Evolutionary conservation across 2,329 filamentous ascomycete genomes (phyloP), one percentile per base, ranked within the genome.

Genomic region (Fusarium sp.): DNA sequence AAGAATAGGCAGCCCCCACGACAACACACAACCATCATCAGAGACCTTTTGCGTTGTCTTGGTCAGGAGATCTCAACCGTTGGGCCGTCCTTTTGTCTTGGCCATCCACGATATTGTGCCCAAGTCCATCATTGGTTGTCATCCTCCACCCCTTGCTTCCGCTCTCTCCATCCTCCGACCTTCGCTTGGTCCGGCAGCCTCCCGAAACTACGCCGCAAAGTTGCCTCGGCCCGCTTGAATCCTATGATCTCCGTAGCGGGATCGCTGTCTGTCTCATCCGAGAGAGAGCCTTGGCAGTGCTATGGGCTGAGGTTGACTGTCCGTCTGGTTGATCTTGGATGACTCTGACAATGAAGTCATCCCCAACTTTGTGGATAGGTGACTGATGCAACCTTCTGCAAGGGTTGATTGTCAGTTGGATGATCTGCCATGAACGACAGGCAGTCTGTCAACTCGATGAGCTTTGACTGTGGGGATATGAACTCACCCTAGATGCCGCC

Each of bases 181-280:
- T 30, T 43, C n/a, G 33, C 43, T 38, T 30, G 17, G 32, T n/a
- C 45, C 60, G 38, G 30, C 17, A 69, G 32, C 50, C 20, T 52
- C 43, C 65, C 65, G 52, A 59, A 30, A 30, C 62, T 58, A 50
- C 54, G 73, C 75, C 75, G 38, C 67, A 68, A 9, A 54, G 69
- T 66, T 71, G 66, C 67, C 73, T 78, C 67, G 75, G 71, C 71
- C 75, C 75, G 75, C 56, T n/a, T 32, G 54, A 63, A 71, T 71
- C 63, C 66, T 64, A 37, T 38, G 4, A 50, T 52, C 27, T 37
- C 37, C n/a, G 15, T 57, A 17, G 25, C 27, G 32, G 50, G 30
- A 40, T 57, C 15, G 25, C 43, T 61, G 10, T 32, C 32, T 54
- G 27, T 61, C n/a, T 59, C 54, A 56, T 63, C 52, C 14, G 33